phyloP scores from a whole-genome alignment of 2,329 filamentous ascomycete genomes.

The Calonectria hongkongensis region DNA sequence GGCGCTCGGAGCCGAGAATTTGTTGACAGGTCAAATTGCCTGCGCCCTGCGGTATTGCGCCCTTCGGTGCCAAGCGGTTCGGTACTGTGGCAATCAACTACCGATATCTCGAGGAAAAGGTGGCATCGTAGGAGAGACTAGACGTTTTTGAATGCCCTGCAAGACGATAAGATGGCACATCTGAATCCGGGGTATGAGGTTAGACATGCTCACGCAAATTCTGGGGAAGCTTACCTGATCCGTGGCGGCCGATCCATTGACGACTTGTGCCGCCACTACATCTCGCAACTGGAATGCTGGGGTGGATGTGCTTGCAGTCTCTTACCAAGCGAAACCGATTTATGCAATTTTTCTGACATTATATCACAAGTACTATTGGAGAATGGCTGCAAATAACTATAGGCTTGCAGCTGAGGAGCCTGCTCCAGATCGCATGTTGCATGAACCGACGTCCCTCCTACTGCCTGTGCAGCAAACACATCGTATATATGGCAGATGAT shows the following conservation, averaged over 20 bases:
- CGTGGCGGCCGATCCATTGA: slow-evolving; percentile 1
- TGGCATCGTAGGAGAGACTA: background rate
- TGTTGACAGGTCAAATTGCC: background rate
- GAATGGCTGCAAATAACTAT: too few species aligned
- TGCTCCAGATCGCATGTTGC: background rate
- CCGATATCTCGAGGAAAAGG: background rate
- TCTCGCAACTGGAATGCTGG: background rate
- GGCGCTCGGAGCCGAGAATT: slow-evolving; percentile 18
- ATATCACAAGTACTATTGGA: background rate
- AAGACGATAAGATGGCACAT: background rate
- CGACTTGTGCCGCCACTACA: background rate
- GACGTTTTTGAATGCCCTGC: background rate
- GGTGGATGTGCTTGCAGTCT: too few species aligned
- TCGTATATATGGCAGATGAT: too few species aligned
- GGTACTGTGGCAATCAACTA: background rate
- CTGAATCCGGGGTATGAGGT: background rate
- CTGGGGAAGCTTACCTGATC: slow-evolving; percentile 13
- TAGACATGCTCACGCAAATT: background rate
- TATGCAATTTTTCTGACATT: too few species aligned
- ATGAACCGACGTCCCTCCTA: slow-evolving; percentile 4
- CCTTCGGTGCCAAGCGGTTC: background rate
- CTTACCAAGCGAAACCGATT: too few species aligned
- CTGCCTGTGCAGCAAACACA: background rate
- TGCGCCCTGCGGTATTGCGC: background rate
- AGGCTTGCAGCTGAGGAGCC: background rate